Conservation (phyloP, 306 rosid genomes). For the Coriaria nepalensis region DNA sequence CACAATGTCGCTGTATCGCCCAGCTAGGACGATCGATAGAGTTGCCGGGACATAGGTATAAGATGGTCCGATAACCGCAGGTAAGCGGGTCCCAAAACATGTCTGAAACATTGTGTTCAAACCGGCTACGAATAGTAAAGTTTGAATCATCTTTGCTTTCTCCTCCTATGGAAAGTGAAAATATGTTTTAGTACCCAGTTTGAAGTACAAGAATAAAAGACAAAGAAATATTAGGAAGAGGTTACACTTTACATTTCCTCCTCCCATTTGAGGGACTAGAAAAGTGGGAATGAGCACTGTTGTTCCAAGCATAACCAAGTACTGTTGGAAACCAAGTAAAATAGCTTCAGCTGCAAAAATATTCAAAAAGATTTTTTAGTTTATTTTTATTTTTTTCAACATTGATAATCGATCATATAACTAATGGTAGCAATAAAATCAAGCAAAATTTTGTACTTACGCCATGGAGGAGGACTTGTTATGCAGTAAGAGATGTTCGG, state of each 20-base stretch:
- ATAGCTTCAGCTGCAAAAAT: constrained; percentile 78
- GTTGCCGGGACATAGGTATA: constrained; percentile 86
- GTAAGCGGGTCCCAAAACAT: constrained; percentile 80
- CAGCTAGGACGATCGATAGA: constrained; percentile 83
- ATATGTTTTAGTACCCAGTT: neutral
- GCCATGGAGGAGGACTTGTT: constrained; percentile 99
- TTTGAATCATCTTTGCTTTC: constrained; percentile 89
- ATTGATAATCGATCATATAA: no score
- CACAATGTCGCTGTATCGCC: constrained; percentile 66
- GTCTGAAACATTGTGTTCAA: constrained; percentile 71
- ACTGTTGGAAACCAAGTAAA: constrained; percentile 92
- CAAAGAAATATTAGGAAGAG: constrained; percentile 13
- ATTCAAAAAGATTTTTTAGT: neutral
- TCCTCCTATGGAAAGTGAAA: constrained; percentile 45
- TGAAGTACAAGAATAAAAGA: neutral
- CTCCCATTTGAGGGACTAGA: constrained; percentile 96
- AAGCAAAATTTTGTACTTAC: constrained; percentile 29
- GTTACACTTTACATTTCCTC: constrained; percentile 67
- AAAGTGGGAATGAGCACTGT: constrained; percentile 79
- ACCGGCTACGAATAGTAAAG: constrained; percentile 79
- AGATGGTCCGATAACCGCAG: constrained; percentile 87
- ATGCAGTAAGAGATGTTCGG: constrained; percentile 78
- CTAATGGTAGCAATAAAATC: no score
- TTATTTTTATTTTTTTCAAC: no score
- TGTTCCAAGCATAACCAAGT: constrained; percentile 96